A percentile compares a stretch with the other conserved stretches of the same genome.
Evolutionary conservation across 2,329 filamentous ascomycete genomes (phyloP).

Genomic region (Dactylellina cionopaga): DNA sequence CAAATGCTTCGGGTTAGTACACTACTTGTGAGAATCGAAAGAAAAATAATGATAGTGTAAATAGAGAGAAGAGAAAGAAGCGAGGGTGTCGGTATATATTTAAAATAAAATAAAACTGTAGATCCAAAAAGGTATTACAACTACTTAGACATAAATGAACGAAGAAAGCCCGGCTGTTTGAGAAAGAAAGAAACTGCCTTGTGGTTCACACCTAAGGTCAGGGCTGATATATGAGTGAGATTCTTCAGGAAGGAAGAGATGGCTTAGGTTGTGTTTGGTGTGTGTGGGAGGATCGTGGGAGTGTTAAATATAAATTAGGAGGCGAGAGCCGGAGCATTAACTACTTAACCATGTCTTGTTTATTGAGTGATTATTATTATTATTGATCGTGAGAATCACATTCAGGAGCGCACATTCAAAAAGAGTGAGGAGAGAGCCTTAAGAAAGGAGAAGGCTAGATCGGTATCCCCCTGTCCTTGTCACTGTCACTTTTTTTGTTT

Average conservation of each 20-base stretch:
- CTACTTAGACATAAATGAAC: slow-evolving; percentile 33
- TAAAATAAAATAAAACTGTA: slow-evolving; percentile 23
- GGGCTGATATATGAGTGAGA: slow-evolving; percentile 42
- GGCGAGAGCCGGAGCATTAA: slow-evolving; percentile 43
- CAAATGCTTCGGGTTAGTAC: slow-evolving; percentile 15
- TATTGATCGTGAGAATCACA: slow-evolving; percentile 43
- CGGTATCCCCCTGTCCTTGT: slow-evolving; percentile 32
- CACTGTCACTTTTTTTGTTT: slow-evolving; percentile 43
- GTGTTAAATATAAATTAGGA: slow-evolving; percentile 53
- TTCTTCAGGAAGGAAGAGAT: slow-evolving; percentile 44
- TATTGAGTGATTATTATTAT: slow-evolving; percentile 50
- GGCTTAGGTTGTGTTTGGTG: slow-evolving; percentile 20
- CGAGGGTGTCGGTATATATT: slow-evolving; percentile 24
- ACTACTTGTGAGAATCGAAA: no score
- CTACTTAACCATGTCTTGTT: slow-evolving; percentile 27
- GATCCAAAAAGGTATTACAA: slow-evolving; percentile 47
- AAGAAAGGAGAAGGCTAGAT: slow-evolving; percentile 49
- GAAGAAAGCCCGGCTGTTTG: slow-evolving; percentile 10
- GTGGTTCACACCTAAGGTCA: slow-evolving; percentile 46
- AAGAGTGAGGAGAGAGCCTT: slow-evolving; percentile 26
- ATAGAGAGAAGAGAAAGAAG: neutral
- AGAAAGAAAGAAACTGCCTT: slow-evolving; percentile 41
- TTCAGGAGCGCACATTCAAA: slow-evolving; percentile 44
- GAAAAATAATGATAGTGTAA: neutral
- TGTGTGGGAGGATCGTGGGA: slow-evolving; percentile 50